Base-by-base conservation (phyloP, 2,329 filamentous ascomycete genomes). In the Arthrobotrys sinensis region DNA sequence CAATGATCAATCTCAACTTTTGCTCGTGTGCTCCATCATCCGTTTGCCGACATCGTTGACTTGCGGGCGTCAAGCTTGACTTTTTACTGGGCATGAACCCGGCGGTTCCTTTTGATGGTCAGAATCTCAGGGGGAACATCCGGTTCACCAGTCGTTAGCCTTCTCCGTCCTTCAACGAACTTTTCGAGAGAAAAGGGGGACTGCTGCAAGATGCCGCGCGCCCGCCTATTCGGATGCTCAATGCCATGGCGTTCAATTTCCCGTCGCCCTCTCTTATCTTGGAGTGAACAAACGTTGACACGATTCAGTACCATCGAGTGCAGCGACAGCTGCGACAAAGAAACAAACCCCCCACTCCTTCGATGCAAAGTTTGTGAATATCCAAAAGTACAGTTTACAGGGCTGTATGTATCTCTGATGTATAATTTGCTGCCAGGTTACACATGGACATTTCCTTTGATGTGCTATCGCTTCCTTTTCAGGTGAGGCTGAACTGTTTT, bases 161-260 rank as follows among this genome's bases (percentile, higher is more conserved):
- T 67, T 24, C 46, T 67, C 60, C 69, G 69, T 60, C 50, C 34
- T 72, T 38, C n/a, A 40, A 24, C 68, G 43, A 53, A 24, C 38
- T 24, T 45, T 52, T 52, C 8, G 24, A 8, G n/a, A 48, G 36
- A 60, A 76, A 76, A 69, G 65, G 72, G 72, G 72, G 14, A 24
- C 14, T 36, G 28, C 28, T 45, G 73, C 73, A 77, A 65, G 73
- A 70, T 70, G 66, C 73, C 73, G 73, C 73, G 66, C 66, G 67
- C 73, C 73, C 72, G 60, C 73, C 38, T 40, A 24, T 65, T 62
- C 60, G 62, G 57, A 65, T 55, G 43, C 43, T 68, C 57, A 62
- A 50, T 77, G 40, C 65, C 66, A 71, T 46, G 52, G 62, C 66
- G 66, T 19, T 63, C 62, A 77, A 77, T 71, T 71, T 77, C 73